Conservation (phyloP, 176 grass and related monocot genomes). For the Eleusine coracana region DNA sequence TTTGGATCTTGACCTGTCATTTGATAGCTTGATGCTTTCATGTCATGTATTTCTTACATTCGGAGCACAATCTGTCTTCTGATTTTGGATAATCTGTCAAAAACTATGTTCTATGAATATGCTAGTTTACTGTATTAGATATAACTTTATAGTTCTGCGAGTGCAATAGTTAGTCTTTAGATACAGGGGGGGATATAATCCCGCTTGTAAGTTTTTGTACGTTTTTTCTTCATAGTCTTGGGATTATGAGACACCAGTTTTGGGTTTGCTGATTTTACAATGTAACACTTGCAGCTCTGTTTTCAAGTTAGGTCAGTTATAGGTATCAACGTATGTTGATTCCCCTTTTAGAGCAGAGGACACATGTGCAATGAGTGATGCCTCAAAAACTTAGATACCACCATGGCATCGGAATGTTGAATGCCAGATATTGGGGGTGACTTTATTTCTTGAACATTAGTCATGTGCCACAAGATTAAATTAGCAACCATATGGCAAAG, state of each 20-base stretch:
- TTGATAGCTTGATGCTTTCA: slow-evolving; percentile 15
- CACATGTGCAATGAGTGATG: neutral
- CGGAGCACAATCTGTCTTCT: neutral
- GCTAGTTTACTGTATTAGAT: neutral
- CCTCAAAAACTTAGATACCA: neutral
- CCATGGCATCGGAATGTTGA: neutral
- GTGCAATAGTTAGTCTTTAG: too few relatives aligned
- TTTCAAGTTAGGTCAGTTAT: neutral
- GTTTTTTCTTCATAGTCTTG: neutral
- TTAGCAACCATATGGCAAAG: neutral
- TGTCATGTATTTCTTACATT: neutral
- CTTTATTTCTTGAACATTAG: neutral
- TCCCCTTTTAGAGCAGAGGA: neutral
- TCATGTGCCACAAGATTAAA: neutral
- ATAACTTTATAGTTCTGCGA: neutral
- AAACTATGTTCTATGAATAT: neutral
- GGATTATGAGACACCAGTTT: too few relatives aligned
- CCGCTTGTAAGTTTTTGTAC: neutral
- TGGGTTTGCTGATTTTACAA: neutral
- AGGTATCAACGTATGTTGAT: neutral
- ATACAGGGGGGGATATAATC: too few relatives aligned
- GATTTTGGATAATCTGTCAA: neutral
- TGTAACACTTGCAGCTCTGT: neutral
- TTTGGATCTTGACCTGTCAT: neutral
- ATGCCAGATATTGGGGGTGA: neutral